Evolutionary conservation across 805 yeast species (phyloP).

Genomic region (Teunomyces aglyptinius): DNA sequence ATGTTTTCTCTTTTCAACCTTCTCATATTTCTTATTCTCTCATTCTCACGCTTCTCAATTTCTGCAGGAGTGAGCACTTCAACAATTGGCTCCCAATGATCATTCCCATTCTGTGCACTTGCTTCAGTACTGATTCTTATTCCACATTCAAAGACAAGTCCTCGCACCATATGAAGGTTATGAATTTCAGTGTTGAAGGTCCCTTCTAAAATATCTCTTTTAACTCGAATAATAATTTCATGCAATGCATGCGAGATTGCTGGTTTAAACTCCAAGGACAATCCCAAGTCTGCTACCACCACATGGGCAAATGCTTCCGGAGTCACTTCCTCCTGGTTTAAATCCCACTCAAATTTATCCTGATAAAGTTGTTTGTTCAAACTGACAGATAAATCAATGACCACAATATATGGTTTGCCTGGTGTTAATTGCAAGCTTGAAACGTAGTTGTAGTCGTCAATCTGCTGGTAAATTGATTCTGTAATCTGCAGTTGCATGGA

Average conservation of each 20-base stretch:
- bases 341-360: conserved; percentile 94
- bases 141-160: conserved; percentile 43
- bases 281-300: conserved; percentile 82
- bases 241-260: conserved; percentile 86
- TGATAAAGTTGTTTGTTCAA: conserved; percentile 81
- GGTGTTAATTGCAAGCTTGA: conserved; percentile 64
- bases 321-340: conserved; percentile 50
- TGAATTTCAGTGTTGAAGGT: conserved; percentile 41
- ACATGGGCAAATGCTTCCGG: conserved; percentile 84
- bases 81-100: conserved; percentile 82
- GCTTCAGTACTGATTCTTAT: conserved; percentile 49
- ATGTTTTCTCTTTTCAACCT: conserved; percentile 90
- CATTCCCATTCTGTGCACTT: conserved; percentile 75
- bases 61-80: conserved; percentile 89
- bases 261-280: conserved; percentile 80
- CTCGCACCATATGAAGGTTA: conserved; percentile 41
- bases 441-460: conserved; percentile 68
- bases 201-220: conserved; percentile 76
- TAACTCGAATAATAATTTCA: conserved; percentile 72
- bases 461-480: conserved; percentile 71
- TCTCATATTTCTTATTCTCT: conserved; percentile 86
- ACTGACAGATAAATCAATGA: conserved; percentile 78
- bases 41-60: conserved; percentile 91
- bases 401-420: conserved; percentile 46
- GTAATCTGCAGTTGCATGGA: conserved; percentile 62